A percentile compares a stretch with the other conserved stretches of the same genome.
phyloP scores from a whole-genome alignment of 176 grass and related monocot genomes.

The Aechmea fasciata region DNA sequence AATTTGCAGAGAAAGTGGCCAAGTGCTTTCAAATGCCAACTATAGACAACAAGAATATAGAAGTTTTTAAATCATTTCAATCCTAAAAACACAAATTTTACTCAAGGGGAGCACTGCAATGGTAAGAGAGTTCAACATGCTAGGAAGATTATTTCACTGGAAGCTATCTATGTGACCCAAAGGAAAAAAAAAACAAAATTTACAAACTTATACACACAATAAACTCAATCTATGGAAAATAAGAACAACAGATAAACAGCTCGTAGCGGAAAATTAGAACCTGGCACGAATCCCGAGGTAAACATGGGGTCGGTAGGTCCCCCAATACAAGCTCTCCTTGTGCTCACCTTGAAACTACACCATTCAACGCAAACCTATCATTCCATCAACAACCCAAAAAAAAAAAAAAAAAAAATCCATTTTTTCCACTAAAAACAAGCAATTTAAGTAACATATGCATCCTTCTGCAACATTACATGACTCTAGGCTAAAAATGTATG shows the following conservation, averaged over 20 bases:
- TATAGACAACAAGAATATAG: too few species aligned
- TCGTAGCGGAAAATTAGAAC: constrained; percentile 21
- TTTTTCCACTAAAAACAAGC: constrained; percentile 12
- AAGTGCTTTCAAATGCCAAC: too few species aligned
- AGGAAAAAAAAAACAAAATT: constrained; percentile 17
- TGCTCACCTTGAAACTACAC: constrained; percentile 80
- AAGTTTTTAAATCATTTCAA: too few species aligned
- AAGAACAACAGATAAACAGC: too few species aligned
- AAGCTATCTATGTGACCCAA: background rate
- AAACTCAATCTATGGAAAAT: background rate
- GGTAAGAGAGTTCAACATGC: background rate
- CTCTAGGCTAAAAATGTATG: background rate
- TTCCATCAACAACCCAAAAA: constrained; percentile 5
- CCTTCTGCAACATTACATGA: background rate
- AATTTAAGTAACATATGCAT: constrained; percentile 7
- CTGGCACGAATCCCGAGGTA: constrained; percentile 92
- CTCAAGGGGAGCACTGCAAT: background rate
- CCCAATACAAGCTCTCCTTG: constrained; percentile 95
- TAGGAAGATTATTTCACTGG: background rate
- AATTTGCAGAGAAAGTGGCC: too few species aligned
- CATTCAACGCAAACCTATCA: background rate
- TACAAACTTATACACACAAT: background rate
- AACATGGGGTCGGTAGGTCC: constrained; percentile 83
- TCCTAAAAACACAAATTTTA: too few species aligned
- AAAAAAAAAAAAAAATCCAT: constrained; percentile 14